Evolutionary conservation across 768 basidiomycete genomes (phyloP).

Genomic region (Solioccasus polychromus): DNA sequence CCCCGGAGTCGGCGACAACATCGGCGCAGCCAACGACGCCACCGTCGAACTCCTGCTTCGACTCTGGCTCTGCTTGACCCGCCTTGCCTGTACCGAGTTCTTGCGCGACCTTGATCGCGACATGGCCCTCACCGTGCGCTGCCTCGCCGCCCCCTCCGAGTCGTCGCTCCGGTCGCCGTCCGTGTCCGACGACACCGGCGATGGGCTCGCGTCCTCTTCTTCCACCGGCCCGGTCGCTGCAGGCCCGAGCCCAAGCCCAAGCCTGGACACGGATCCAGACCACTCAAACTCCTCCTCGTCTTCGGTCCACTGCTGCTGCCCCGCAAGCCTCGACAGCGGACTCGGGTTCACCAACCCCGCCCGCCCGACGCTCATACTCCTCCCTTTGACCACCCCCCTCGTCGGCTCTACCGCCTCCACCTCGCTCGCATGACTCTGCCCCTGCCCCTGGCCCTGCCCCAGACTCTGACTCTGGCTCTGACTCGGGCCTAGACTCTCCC

Average conservation of each 20-base stretch:
- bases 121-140: constrained; percentile 1
- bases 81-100: constrained; percentile 20
- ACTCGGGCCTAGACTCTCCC: no score
- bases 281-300: no score
- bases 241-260: no score
- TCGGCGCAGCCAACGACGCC: constrained; percentile 52
- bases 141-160: constrained; percentile 10
- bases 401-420: constrained; percentile 32
- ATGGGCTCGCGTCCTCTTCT: constrained; percentile 53
- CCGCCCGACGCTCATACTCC: constrained; percentile 28
- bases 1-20: constrained; percentile 17
- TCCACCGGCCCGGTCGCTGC: no score
- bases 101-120: constrained; percentile 28
- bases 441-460: no score
- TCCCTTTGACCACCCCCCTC: constrained; percentile 32
- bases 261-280: no score
- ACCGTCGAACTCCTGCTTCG: constrained; percentile 67
- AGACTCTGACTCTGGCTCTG: no score
- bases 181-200: constrained; percentile 59
- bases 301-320: constrained; percentile 52
- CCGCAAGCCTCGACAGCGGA: constrained; percentile 60
- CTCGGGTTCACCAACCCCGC: constrained; percentile 49
- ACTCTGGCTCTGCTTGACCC: constrained; percentile 44
- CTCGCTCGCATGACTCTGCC: constrained; percentile 26
- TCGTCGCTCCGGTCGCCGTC: constrained; percentile 47